Evolutionary conservation across 225 moss, liverwort and hornwort genomes (phyloP).

Genomic region (Thuidium tamariscinum): DNA sequence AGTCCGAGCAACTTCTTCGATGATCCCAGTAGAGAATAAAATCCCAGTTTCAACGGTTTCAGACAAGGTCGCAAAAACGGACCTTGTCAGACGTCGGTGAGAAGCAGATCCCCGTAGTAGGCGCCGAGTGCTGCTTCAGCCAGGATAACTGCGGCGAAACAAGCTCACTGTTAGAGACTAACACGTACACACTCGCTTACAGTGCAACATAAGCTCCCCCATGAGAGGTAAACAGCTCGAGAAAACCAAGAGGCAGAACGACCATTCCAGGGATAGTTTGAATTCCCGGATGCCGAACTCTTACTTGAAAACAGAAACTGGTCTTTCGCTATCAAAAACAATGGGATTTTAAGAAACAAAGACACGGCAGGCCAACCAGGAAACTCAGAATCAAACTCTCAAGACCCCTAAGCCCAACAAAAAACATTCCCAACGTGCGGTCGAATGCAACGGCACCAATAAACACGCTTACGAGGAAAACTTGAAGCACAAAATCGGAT

Average conservation of each 20-base stretch:
- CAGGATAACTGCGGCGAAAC: slow-evolving; percentile 70
- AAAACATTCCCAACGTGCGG: neutral
- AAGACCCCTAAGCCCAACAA: neutral
- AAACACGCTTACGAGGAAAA: neutral
- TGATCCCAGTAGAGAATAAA: neutral
- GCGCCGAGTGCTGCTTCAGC: slow-evolving; percentile 98
- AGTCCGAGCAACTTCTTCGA: neutral
- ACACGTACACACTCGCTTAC: neutral
- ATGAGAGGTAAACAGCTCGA: neutral
- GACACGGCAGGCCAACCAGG: neutral
- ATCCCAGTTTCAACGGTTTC: neutral
- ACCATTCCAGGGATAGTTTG: neutral
- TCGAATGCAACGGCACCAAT: neutral
- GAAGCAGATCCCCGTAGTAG: slow-evolving; percentile 93
- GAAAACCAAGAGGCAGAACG: neutral
- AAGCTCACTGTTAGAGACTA: neutral
- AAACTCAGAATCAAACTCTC: neutral
- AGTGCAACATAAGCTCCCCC: neutral
- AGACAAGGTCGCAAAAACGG: neutral
- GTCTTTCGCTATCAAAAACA: neutral
- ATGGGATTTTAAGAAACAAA: neutral
- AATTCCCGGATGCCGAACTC: neutral
- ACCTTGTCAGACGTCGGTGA: slow-evolving; percentile 99
- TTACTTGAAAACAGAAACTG: neutral
- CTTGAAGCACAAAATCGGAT: neutral